These are phyloP conservation scores for Gryganskiella cystojenkinii DNA, from an alignment of 192 early-diverging fungal species.

Conservation along the genomic window DNA sequence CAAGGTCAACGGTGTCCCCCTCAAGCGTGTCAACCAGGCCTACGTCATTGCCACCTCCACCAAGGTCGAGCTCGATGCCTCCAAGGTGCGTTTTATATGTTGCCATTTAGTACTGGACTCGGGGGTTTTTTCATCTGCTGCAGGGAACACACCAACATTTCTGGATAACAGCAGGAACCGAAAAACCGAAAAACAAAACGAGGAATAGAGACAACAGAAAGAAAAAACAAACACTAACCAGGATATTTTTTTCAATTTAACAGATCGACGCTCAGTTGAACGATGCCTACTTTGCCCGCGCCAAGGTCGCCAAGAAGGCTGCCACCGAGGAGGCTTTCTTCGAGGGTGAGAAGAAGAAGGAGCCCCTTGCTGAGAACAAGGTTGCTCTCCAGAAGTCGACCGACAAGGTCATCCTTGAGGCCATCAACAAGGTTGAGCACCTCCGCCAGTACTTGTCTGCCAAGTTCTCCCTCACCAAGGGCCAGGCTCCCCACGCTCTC, in stretches of 20 bases:
- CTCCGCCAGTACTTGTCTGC: conserved; percentile 90
- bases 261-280: conserved; percentile 82
- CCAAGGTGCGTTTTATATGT: conserved; percentile 59
- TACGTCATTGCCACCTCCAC: conserved; percentile 99
- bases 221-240: not conserved
- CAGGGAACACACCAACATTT: too few relatives aligned
- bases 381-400: conserved; percentile 91
- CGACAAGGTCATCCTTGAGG: conserved; percentile 86
- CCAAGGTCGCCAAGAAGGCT: conserved; percentile 77
- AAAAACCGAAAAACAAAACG: not conserved
- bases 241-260: not conserved
- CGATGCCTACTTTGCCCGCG: conserved; percentile 95
- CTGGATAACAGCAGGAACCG: too few relatives aligned
- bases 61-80: conserved; percentile 90
- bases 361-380: conserved; percentile 80
- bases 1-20: conserved; percentile 98
- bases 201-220: not conserved
- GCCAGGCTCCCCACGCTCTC: conserved; percentile 95
- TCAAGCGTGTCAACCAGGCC: conserved; percentile 98
- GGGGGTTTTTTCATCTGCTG: too few relatives aligned
- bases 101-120: not conserved
- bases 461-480: conserved; percentile 93
- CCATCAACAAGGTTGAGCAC: conserved; percentile 85
- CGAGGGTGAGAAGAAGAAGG: conserved; percentile 78
- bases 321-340: conserved; percentile 93